Percentiles rank a stretch among this genome's conserved stretches.
These are phyloP conservation scores for Centrapalus pauciflorus DNA, from an alignment of 129 eudicot genomes.

Conservation along the genomic window DNA sequence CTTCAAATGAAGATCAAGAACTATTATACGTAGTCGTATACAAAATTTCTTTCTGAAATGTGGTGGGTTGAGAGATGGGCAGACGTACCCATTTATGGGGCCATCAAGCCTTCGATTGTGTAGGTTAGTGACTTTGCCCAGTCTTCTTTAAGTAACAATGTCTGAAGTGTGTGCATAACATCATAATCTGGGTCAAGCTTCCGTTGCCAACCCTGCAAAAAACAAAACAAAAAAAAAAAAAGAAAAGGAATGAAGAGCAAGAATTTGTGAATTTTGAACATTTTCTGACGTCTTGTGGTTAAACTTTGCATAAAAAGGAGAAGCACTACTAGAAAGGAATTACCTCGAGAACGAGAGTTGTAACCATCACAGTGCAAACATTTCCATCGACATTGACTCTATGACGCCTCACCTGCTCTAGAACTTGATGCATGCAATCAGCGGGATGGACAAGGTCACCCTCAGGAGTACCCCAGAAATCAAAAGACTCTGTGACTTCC, in stretches of 20 bases:
- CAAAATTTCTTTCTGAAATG: slow-evolving; percentile 37
- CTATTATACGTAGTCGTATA: slow-evolving; percentile 7
- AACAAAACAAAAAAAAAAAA: background rate
- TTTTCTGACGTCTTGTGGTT: too few species aligned
- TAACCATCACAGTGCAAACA: slow-evolving; percentile 89
- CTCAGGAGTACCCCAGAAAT: slow-evolving; percentile 93
- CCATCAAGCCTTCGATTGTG: slow-evolving; percentile 91
- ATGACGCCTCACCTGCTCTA: slow-evolving; percentile 81
- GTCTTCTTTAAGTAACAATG: slow-evolving; percentile 68
- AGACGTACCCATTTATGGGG: slow-evolving; percentile 39
- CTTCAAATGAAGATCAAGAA: background rate
- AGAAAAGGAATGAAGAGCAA: background rate
- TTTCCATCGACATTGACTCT: slow-evolving; percentile 84
- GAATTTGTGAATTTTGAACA: background rate
- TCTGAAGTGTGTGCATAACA: slow-evolving; percentile 80
- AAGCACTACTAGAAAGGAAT: background rate
- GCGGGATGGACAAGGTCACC: slow-evolving; percentile 96
- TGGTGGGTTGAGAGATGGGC: background rate
- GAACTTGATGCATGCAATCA: slow-evolving; percentile 76
- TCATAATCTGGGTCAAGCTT: slow-evolving; percentile 92
- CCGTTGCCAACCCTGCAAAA: slow-evolving; percentile 83
- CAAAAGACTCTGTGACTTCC: slow-evolving; percentile 86
- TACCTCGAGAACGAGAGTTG: slow-evolving; percentile 91
- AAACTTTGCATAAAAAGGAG: background rate
- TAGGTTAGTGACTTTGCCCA: slow-evolving; percentile 87